These are phyloP conservation scores for Phylloporus sp. DNA, from an alignment of 768 basidiomycete genomes.

Conservation along the genomic window DNA sequence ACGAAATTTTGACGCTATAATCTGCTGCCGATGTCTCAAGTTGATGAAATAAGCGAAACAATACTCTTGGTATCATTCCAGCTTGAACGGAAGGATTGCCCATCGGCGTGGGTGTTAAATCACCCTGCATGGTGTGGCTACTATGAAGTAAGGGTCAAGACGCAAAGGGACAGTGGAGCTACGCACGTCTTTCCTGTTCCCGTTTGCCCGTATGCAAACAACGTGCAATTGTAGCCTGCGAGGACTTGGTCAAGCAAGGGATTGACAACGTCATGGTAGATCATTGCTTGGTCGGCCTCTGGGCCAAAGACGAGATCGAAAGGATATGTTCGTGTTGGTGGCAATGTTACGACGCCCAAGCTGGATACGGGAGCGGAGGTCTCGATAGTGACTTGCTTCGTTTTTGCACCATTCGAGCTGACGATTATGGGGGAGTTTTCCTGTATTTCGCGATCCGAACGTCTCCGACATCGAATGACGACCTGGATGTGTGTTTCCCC, in stretches of 20 bases:
- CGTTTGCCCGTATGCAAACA: slow-evolving; percentile 98
- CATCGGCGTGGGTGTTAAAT: slow-evolving; percentile 74
- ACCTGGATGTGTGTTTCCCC: slow-evolving; percentile 88
- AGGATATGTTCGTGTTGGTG: slow-evolving; percentile 81
- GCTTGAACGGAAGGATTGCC: slow-evolving; percentile 86
- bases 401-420: slow-evolving; percentile 67
- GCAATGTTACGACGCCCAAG: slow-evolving; percentile 67
- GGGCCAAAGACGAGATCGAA: slow-evolving; percentile 97
- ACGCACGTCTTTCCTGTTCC: slow-evolving; percentile 97
- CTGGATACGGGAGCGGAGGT: slow-evolving; percentile 63
- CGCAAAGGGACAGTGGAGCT: neutral
- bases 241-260: slow-evolving; percentile 94
- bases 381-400: slow-evolving; percentile 76
- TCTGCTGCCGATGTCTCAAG: slow-evolving; percentile 75
- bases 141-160: slow-evolving; percentile 10
- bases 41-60: slow-evolving; percentile 87
- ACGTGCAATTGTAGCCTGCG: slow-evolving; percentile 91
- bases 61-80: slow-evolving; percentile 92
- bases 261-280: slow-evolving; percentile 90
- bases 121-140: slow-evolving; percentile 97
- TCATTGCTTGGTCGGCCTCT: slow-evolving; percentile 90
- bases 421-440: slow-evolving; percentile 88
- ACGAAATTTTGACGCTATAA: slow-evolving; percentile 91
- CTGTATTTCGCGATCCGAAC: slow-evolving; percentile 79
- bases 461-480: slow-evolving; percentile 81